Percentiles rank a stretch among this genome's conserved stretches.
Evolutionary conservation across 2,329 filamentous ascomycete genomes (phyloP).

Genomic region (Colletotrichum sojae): DNA sequence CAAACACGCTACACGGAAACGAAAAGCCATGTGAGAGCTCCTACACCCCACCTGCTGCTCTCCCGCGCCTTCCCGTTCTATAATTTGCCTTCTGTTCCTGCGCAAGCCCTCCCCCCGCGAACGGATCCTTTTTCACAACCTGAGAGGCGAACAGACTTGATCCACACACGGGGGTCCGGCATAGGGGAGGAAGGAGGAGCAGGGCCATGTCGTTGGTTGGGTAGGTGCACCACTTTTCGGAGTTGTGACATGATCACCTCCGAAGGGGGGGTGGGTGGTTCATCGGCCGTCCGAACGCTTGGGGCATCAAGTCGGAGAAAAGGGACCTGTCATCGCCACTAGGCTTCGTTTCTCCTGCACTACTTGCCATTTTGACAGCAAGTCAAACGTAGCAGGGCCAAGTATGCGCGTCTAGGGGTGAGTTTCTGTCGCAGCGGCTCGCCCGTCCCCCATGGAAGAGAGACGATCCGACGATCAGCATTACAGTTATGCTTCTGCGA

Average conservation of each 20-base stretch:
- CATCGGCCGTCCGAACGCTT: slow-evolving; percentile 37
- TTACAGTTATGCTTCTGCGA: not conserved
- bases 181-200: too few species aligned
- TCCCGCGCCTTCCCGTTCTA: too few species aligned
- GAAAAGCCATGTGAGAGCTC: too few species aligned
- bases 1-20: too few species aligned
- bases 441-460: not conserved
- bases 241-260: slow-evolving; percentile 21
- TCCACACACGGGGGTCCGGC: too few species aligned
- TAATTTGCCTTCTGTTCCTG: too few species aligned
- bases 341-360: too few species aligned
- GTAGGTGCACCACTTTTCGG: not conserved
- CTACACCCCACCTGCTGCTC: too few species aligned
- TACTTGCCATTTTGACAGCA: slow-evolving; percentile 6
- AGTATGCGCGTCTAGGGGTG: not conserved
- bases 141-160: too few species aligned
- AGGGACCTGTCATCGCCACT: slow-evolving; percentile 16
- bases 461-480: slow-evolving; percentile 4
- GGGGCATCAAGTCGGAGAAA: slow-evolving; percentile 12
- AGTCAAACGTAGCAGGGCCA: not conserved
- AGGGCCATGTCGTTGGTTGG: too few species aligned
- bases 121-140: too few species aligned
- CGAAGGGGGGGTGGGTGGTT: slow-evolving; percentile 1
- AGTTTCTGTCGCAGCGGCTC: not conserved
- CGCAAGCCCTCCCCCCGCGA: too few species aligned